Evolutionary conservation across 2,329 filamentous ascomycete species (phyloP).

Genomic region (Clonostachys sp.): DNA sequence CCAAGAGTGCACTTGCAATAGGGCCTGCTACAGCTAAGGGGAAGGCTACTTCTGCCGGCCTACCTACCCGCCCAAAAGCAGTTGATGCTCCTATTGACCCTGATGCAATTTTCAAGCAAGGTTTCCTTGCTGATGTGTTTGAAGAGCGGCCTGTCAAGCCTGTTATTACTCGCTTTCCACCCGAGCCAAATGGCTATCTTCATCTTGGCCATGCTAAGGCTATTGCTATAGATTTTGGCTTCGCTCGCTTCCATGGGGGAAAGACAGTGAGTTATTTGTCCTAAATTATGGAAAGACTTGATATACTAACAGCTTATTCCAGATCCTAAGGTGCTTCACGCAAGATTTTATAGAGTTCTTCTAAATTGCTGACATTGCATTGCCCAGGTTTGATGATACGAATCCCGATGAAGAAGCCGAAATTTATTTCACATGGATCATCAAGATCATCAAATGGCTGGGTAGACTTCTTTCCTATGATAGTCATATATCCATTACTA

Average conservation of each 20-base stretch:
- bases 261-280: slow-evolving; percentile 27
- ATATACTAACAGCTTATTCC: not conserved
- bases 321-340: slow-evolving; percentile 19
- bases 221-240: slow-evolving; percentile 94
- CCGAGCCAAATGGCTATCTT: slow-evolving; percentile 88
- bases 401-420: slow-evolving; percentile 94
- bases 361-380: slow-evolving; percentile 5
- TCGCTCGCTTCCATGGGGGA: slow-evolving; percentile 79
- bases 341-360: not conserved
- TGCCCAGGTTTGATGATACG: slow-evolving; percentile 80
- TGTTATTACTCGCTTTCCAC: slow-evolving; percentile 66
- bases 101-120: slow-evolving; percentile 74
- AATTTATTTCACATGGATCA: slow-evolving; percentile 82
- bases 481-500: slow-evolving; percentile 65
- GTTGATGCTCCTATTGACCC: slow-evolving; percentile 31
- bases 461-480: slow-evolving; percentile 41
- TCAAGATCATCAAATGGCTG: slow-evolving; percentile 84
- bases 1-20: slow-evolving; percentile 15
- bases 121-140: slow-evolving; percentile 71
- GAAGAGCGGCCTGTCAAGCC: slow-evolving; percentile 58
- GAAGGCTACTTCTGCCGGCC: no score
- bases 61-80: no score
- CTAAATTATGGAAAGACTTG: not conserved
- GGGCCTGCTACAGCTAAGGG: no score
- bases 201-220: slow-evolving; percentile 95